A percentile compares a stretch with the other conserved stretches of the same genome.
Conservation (phyloP, 2,329 filamentous ascomycete species). For the Aphanocladium album region DNA sequence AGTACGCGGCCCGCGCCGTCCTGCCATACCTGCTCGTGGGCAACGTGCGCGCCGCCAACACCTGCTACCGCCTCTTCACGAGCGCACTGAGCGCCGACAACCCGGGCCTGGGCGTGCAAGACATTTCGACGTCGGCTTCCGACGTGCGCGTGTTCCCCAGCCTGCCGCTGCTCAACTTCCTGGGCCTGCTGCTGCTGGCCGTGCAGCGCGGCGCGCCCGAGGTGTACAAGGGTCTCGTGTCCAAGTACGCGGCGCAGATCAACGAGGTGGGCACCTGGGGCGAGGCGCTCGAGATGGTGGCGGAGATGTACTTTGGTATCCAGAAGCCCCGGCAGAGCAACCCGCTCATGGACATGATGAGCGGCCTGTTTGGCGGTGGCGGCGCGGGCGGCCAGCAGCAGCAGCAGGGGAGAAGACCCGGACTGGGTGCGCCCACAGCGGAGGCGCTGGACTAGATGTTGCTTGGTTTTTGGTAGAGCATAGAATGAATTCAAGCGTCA, state of each 20-base stretch:
- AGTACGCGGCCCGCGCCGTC: constrained; percentile 80
- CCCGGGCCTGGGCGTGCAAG: constrained; percentile 64
- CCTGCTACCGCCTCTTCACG: constrained; percentile 64
- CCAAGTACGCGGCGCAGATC: constrained; percentile 75
- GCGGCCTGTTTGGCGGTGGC: constrained; percentile 80
- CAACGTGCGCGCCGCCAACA: constrained; percentile 85
- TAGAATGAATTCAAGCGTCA: constrained; percentile 16
- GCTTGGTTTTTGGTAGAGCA: constrained; percentile 10
- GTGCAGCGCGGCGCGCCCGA: constrained; percentile 75
- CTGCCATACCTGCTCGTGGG: constrained; percentile 87
- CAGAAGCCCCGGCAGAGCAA: constrained; percentile 84
- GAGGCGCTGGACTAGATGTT: constrained; percentile 53
- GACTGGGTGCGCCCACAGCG: constrained; percentile 39
- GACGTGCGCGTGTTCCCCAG: constrained; percentile 83
- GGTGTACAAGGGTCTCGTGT: constrained; percentile 73
- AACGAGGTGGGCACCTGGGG: constrained; percentile 68
- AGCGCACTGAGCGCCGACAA: constrained; percentile 35
- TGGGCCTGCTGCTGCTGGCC: constrained; percentile 76
- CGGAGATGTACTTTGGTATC: constrained; percentile 96
- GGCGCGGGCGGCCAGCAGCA: constrained; percentile 40
- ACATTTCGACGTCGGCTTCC: constrained; percentile 67
- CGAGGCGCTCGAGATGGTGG: constrained; percentile 78
- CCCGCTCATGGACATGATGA: constrained; percentile 97
- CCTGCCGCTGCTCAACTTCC: constrained; percentile 91
- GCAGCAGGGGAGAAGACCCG: constrained; percentile 32